phyloP scores from a whole-genome alignment of 176 grass and related monocot genomes.

The Triticum turgidum region DNA sequence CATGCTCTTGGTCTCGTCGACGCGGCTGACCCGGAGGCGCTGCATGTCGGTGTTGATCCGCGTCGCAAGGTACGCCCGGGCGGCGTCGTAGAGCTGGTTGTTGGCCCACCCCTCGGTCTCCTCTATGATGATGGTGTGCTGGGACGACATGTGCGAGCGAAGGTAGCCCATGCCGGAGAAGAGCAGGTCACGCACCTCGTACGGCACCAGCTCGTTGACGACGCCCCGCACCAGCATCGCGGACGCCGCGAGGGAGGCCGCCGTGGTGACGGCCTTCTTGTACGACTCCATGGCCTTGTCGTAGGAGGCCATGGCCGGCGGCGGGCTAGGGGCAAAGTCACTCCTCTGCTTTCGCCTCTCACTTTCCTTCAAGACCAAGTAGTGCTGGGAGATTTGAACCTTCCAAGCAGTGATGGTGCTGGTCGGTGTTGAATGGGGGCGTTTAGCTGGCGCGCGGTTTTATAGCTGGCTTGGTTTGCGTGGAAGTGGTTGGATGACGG shows the following conservation, averaged over 20 bases:
- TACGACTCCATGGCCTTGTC: slow-evolving; percentile 67
- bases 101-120: slow-evolving; percentile 58
- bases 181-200: slow-evolving; percentile 60
- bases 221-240: slow-evolving; percentile 75
- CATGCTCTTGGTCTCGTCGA: slow-evolving; percentile 63
- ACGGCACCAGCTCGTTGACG: slow-evolving; percentile 67
- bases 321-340: neutral
- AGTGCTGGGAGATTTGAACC: neutral
- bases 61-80: slow-evolving; percentile 59
- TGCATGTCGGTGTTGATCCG: slow-evolving; percentile 73
- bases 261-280: slow-evolving; percentile 64
- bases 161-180: slow-evolving; percentile 53
- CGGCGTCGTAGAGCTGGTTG: slow-evolving; percentile 85
- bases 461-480: slow-evolving; percentile 23
- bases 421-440: slow-evolving; percentile 31
- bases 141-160: slow-evolving; percentile 55
- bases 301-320: slow-evolving; percentile 42
- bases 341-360: neutral
- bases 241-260: slow-evolving; percentile 68
- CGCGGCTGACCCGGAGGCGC: slow-evolving; percentile 64
- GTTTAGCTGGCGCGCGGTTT: slow-evolving; percentile 16
- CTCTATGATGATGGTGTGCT: slow-evolving; percentile 70
- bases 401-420: neutral
- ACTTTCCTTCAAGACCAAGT: neutral
- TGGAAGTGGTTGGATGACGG: slow-evolving; percentile 18